Conservation (phyloP, 179 eudicot genomes). For the Dionaea muscipula region DNA sequence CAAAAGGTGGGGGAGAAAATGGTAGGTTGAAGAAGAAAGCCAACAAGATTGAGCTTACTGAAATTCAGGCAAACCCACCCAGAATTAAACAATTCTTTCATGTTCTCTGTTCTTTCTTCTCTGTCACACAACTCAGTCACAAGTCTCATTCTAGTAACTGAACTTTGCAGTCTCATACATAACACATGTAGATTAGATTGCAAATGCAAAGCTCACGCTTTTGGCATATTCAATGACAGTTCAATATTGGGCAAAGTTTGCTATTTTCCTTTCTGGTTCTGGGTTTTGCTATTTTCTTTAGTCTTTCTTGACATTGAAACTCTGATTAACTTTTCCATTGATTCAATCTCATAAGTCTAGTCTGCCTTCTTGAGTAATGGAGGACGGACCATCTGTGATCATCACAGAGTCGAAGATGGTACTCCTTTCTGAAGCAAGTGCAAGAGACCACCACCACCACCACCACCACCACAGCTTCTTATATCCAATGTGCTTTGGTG, state of each 20-base stretch:
- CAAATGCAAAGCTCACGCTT: conserved; percentile 1
- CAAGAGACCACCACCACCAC: too few species aligned
- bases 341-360: conserved; percentile 1
- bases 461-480: conserved; percentile 35
- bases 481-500: conserved; percentile 58
- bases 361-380: conserved; percentile 31
- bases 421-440: conserved; percentile 31
- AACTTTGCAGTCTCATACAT: too few species aligned
- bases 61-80: conserved; percentile 32
- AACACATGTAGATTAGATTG: too few species aligned
- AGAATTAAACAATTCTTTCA: too few species aligned
- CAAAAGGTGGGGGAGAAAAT: conserved; percentile 19
- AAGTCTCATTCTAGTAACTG: too few species aligned
- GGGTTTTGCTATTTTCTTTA: not conserved
- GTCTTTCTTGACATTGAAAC: not conserved
- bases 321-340: not conserved
- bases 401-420: conserved; percentile 16
- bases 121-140: not conserved
- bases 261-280: not conserved
- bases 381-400: too few species aligned
- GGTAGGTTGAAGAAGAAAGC: conserved; percentile 13
- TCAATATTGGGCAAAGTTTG: not conserved
- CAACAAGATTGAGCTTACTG: conserved; percentile 31
- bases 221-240: not conserved
- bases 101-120: conserved; percentile 1